phyloP scores from a whole-genome alignment of 768 basidiomycete species.

The Cubamyces lactineus region DNA sequence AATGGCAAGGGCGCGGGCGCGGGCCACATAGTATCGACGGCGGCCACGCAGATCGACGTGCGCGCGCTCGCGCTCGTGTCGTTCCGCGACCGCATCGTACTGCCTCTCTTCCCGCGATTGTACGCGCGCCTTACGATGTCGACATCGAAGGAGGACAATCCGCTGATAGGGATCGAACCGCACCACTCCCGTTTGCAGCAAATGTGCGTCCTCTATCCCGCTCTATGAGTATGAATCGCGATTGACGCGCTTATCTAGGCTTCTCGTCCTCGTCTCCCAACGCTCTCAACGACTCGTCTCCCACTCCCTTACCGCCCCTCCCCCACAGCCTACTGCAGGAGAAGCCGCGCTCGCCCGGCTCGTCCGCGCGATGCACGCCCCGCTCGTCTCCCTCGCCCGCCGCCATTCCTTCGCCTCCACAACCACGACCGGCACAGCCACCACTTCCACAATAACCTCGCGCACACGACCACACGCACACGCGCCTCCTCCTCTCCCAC shows the following conservation, averaged over 20 bases:
- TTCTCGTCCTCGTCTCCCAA: constrained; percentile 76
- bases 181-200: constrained; percentile 77
- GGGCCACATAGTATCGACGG: constrained; percentile 37
- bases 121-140: constrained; percentile 57
- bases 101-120: constrained; percentile 62
- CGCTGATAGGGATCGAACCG: constrained; percentile 56
- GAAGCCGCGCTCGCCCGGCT: constrained; percentile 73
- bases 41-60: constrained; percentile 70
- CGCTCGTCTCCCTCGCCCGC: constrained; percentile 37
- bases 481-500: neutral
- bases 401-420: neutral
- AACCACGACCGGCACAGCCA: no score
- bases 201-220: constrained; percentile 54
- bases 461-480: no score
- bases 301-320: constrained; percentile 57
- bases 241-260: constrained; percentile 43
- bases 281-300: constrained; percentile 60
- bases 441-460: no score
- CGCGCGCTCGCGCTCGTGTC: constrained; percentile 77
- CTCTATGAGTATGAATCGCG: no score
- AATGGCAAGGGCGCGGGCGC: constrained; percentile 47
- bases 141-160: constrained; percentile 56
- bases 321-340: constrained; percentile 59
- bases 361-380: constrained; percentile 61
- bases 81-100: constrained; percentile 79